Base-by-base conservation (phyloP, 2,329 filamentous ascomycete species). In the Leptosphaerulina australis region DNA sequence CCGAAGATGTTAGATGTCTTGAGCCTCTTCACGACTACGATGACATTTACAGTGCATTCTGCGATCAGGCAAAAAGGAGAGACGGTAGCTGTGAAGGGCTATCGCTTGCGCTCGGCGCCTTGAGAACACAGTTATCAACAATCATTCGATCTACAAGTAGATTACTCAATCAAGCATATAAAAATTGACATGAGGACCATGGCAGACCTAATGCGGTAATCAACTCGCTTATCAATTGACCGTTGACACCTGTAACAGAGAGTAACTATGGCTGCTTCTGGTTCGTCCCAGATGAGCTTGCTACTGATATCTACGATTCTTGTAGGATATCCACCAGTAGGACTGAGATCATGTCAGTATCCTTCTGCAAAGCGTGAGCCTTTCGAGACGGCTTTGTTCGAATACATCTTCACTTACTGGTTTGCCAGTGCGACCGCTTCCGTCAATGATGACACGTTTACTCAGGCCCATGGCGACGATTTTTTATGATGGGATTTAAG, bases 51-150 rank as follows among this genome's bases (percentile, higher is more conserved):
- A 12, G 75, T 70, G 12, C 74, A 70, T 46, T 77, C 73, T 2
- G 75, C 73, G 71, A 83, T 78, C n/a, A 83, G 67, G 3, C 75
- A 69, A 0, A 71, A 70, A 0, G 78, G 76, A 0, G 74, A 70
- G 12, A 77, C 71, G 1, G 75, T 68, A 3, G 74, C 68, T 1
- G 80, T 66, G 58, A 83, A 82, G 3, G 78, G 81, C 69, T 79
- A 45, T 79, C 78, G 17, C 68, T 73, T 5, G 66, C 67, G 25
- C 80, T 75, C 5, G 74, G 72, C 1, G 79, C 75, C 51, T 74
- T 78, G 10, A 84, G n/a, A n/a, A n/a, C n/a, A n/a, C n/a, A n/a
- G n/a, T n/a, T n/a, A n/a, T n/a, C n/a, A n/a, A n/a, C n/a, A n/a
- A n/a, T n/a, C n/a, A n/a, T n/a, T n/a, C n/a, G n/a, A n/a, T n/a